These are phyloP conservation scores for Leccinellum albellum DNA, from an alignment of 768 basidiomycete species.

Conservation along the genomic window DNA sequence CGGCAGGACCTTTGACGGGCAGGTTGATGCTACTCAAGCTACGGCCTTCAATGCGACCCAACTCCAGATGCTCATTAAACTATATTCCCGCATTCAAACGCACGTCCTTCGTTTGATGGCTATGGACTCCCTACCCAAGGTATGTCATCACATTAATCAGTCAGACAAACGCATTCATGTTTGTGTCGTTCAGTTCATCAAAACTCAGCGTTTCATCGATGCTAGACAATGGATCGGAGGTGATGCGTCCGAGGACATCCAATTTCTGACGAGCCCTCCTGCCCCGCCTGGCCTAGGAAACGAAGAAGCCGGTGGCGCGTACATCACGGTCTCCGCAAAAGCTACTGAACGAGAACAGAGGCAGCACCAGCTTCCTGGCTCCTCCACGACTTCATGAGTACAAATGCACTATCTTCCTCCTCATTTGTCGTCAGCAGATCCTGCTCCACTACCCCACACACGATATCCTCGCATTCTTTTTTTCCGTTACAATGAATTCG, in stretches of 20 bases:
- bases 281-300: slow-evolving; percentile 66
- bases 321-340: slow-evolving; percentile 80
- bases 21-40: slow-evolving; percentile 78
- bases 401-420: slow-evolving; percentile 11
- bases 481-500: slow-evolving; percentile 18
- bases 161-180: slow-evolving; percentile 8
- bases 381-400: slow-evolving; percentile 30
- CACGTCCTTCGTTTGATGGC: slow-evolving; percentile 98
- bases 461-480: slow-evolving; percentile 26
- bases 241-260: slow-evolving; percentile 63
- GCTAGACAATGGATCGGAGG: slow-evolving; percentile 78
- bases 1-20: slow-evolving; percentile 75
- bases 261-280: slow-evolving; percentile 51
- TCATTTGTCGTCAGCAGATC: slow-evolving; percentile 20
- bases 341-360: slow-evolving; percentile 61
- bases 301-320: slow-evolving; percentile 80
- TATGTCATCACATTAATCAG: slow-evolving; percentile 29
- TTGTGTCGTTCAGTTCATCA: slow-evolving; percentile 64
- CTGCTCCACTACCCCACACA: slow-evolving; percentile 24
- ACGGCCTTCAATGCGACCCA: slow-evolving; percentile 91
- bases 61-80: slow-evolving; percentile 84
- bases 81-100: slow-evolving; percentile 95
- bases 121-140: slow-evolving; percentile 98
- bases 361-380: slow-evolving; percentile 22
- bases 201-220: slow-evolving; percentile 76